Base-by-base conservation (phyloP, 768 basidiomycete genomes). In the Naganishia antarctica region DNA sequence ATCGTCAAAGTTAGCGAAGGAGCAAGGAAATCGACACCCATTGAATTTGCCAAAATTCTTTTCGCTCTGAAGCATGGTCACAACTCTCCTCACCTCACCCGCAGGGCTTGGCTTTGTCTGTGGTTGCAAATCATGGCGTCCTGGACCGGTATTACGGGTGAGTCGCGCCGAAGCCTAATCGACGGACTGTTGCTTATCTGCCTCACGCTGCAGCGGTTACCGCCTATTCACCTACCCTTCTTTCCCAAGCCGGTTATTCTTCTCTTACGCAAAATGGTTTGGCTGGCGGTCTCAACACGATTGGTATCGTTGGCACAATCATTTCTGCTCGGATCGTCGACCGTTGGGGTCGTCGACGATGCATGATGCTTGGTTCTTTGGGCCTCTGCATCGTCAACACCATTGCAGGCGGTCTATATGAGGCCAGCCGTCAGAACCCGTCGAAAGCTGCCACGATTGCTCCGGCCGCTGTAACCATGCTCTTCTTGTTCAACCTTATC, bases 401-500 rank as follows among this genome's bases (percentile, higher is more conserved):
- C 60, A 53, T 70, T 47, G 67, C 69, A 6, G 69, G 67, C 4
- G 65, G 61, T 32, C 59, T 70, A 16, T 68, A 70, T 64, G 67
- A 70, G 41, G 69, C 65, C 0, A 63, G 64, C 15, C 60, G 61
- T 0, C 53, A 68, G 21, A 53, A 66, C 16, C 61, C 61, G 3
- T 29, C 37, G 28, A 48, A 59, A n/a, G 64, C 66, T 2, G 18
- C 63, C 18, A 23, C 37, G 5, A 66, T 70, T 46, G 69, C 69
- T n/a, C 69, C 69, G 21, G 69, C 66, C 15, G 69, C 69, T 26
- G 59, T 65, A 9, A 60, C 59, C 37, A 63, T 63, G 59, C 72
- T 79, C 65, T 77, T 73, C 68, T 61, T 74, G 46, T 72, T 79
- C 49, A 68, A 76, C 37, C 73, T 80, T 28, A 69, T 71, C 62